These are phyloP conservation scores for Phaeoacremonium minimum DNA, from an alignment of 2,329 filamentous ascomycete species.

Conservation along the genomic window DNA sequence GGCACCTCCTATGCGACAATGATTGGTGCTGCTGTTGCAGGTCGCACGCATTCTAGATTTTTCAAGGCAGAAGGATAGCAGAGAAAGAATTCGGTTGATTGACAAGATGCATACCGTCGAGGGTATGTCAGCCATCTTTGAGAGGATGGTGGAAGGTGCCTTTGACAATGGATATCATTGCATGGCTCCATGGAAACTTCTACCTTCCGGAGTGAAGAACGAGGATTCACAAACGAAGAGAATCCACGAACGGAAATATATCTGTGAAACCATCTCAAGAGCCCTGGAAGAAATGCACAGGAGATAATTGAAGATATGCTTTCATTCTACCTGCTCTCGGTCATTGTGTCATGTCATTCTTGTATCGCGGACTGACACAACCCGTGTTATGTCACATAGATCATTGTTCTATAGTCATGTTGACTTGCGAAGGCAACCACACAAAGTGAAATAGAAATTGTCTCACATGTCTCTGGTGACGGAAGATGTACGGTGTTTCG, in stretches of 20 bases:
- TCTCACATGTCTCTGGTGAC: too few species aligned
- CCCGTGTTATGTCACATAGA: too few species aligned
- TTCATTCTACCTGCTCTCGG: too few species aligned
- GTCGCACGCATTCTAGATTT: conserved; percentile 7
- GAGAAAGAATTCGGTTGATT: not conserved
- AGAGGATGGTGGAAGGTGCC: conserved; percentile 1
- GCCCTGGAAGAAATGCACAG: not conserved
- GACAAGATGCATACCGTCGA: conserved; percentile 2
- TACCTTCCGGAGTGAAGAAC: not conserved
- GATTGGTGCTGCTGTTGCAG: conserved; percentile 5
- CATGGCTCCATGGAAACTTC: conserved; percentile 6
- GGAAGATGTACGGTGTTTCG: too few species aligned
- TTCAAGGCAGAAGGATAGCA: conserved; percentile 3
- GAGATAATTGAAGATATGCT: too few species aligned
- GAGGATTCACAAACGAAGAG: not conserved
- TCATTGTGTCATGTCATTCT: too few species aligned
- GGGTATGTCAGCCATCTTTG: conserved; percentile 5
- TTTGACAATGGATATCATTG: conserved; percentile 8
- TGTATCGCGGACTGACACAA: too few species aligned
- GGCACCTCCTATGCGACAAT: conserved; percentile 7
- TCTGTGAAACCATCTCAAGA: not conserved
- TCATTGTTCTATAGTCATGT: too few species aligned
- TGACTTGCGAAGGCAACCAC: too few species aligned
- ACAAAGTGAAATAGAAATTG: too few species aligned
- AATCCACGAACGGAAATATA: not conserved